Base-by-base conservation (phyloP, 2,329 filamentous ascomycete genomes). In the Fusarium stilboides region DNA sequence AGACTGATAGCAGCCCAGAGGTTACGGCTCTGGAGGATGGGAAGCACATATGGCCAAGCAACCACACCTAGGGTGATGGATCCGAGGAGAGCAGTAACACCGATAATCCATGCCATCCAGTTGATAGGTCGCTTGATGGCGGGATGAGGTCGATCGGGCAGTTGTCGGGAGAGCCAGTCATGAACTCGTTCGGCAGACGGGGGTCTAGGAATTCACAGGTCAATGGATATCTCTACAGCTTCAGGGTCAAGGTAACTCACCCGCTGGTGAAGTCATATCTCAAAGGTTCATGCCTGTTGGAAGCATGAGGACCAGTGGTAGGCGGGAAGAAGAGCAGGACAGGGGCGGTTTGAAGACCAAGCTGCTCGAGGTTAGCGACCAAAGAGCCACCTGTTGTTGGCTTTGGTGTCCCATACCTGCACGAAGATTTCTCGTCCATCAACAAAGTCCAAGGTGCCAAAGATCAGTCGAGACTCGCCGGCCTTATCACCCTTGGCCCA, bases 311-410 rank as follows among this genome's bases (percentile, higher is more conserved):
- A 19, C 96, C 96, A 57, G 86, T 82, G 7, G 94, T 98, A 24
- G 96, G 94, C 66, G 89, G 93, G 84, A 96, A 98, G 71, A 97
- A 84, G 44, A 98, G 83, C 43, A 99, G 86, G 39, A 98, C 91
- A 2, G 96, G 96, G 8, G 96, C 96, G 46, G 95, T 98, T 89
- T 97, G 93, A 42, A 99, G 89, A 80, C 92, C 91, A 73, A 98
- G 88, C 95, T 98, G 73, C 40, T 45, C 9, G 0, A 52, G 17
- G 68, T 74, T 20, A 71, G 68, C 24, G 9, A 53, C 8, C 36
- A 20, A 62, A 20, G 7, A 6, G n/a, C 36, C 10, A 51, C 22
- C 20, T 12, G 8, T 31, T 9, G 47, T 28, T 17, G 26, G 15
- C n/a, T 50, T 31, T 8, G 31, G 24, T 10, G 40, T 4, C 20